Evolutionary conservation across 306 rosid genomes (phyloP), one percentile per base, ranked within the genome.

Genomic region (Comarum palustre): DNA sequence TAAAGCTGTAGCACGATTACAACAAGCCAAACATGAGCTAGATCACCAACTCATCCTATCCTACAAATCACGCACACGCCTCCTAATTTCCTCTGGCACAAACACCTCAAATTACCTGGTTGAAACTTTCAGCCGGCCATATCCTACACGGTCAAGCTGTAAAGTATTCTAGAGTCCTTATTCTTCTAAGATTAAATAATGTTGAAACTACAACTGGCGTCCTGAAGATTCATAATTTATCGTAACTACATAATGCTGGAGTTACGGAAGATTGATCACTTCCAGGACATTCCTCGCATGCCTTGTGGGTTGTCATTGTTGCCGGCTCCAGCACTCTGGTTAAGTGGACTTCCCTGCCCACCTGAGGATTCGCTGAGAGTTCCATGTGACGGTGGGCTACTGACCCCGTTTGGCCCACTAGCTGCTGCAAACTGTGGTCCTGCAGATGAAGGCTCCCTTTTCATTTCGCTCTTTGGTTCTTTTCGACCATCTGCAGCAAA

Each of bases 261-360:
- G 69, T 72, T 65, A 72, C 67, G 29, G 46, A 14, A 67, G 55
- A 31, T 14, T 22, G 6, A 29, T 81, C 76, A 86, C 78, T 88
- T 88, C 96, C 94, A 90, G 6, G 85, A 75, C 77, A 87, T 69
- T 79, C 82, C 75, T 22, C 85, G 38, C 81, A 87, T 79, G 77
- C 85, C 84, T 61, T 71, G 87, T 5, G 82, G 83, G 60, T 83
- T 85, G 66, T 34, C 82, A 83, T 85, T 80, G 78, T 77, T 83
- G 89, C 89, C 78, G 71, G 68, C 82, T 68, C 77, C 79, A 34
- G 71, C 68, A 66, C 77, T 82, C 77, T 75, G 86, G 69, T 82
- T 75, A 54, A 78, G 73, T 4, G 86, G 86, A 73, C 86, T 82
- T 11, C 81, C 86, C 19, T 77, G 76, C 52, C 86, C 86, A 19